Percentiles rank a stretch among this genome's conserved stretches.
These are phyloP conservation scores for Drechslerella stenobrocha DNA, from an alignment of 2,329 filamentous ascomycete species.

Conservation along the genomic window DNA sequence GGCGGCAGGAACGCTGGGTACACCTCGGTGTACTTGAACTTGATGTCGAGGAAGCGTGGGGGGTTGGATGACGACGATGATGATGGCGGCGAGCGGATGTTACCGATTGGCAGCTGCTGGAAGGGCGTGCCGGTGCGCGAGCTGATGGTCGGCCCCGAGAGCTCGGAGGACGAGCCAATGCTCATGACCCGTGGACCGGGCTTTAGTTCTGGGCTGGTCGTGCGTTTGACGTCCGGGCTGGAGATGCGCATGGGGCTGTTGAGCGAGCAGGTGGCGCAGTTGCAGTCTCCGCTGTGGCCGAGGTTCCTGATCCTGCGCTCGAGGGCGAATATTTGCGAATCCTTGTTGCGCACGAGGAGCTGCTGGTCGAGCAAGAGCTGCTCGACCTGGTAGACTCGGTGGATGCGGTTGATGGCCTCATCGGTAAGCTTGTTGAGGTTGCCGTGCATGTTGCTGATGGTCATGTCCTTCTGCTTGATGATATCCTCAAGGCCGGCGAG, in stretches of 20 bases:
- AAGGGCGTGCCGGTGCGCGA: conserved; percentile 43
- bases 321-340: conserved; percentile 38
- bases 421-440: conserved; percentile 47
- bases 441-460: conserved; percentile 40
- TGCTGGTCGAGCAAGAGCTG: conserved; percentile 44
- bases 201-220: conserved; percentile 34
- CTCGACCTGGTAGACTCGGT: conserved; percentile 46
- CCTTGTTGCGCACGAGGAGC: conserved; percentile 40
- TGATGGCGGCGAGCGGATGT: conserved; percentile 14
- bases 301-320: conserved; percentile 35
- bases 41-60: conserved; percentile 43
- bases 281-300: conserved; percentile 39
- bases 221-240: conserved; percentile 38
- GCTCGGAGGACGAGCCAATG: conserved; percentile 33
- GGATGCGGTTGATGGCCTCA: conserved; percentile 42
- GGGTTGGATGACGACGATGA: too few species aligned
- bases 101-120: conserved; percentile 11
- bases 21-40: conserved; percentile 37
- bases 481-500: conserved; percentile 41
- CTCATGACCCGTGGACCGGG: conserved; percentile 26
- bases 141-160: conserved; percentile 31
- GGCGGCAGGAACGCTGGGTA: conserved; percentile 38
- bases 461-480: conserved; percentile 40
- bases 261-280: conserved; percentile 26
- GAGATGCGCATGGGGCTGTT: conserved; percentile 9